Evolutionary conservation across 2,329 filamentous ascomycete genomes (phyloP), one percentile per base, ranked within the genome.

Genomic region (Claviceps citrina): DNA sequence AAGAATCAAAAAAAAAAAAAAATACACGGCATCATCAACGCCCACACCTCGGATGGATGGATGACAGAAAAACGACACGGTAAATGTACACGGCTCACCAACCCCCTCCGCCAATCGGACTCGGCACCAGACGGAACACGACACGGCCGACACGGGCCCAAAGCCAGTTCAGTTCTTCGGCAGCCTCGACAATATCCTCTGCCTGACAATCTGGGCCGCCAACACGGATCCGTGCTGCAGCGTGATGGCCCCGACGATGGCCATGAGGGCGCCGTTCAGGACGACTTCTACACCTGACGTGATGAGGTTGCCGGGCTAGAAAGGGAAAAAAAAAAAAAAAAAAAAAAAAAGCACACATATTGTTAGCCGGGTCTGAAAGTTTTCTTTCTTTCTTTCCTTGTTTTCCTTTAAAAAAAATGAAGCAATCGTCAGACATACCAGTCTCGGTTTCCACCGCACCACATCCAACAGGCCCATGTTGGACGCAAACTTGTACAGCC

Each of bases 221-320:
- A 82, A 73, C 33, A 79, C 77, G 28, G 81, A 82, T 35, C 91
- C 91, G 49, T 82, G 78, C 59, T 95, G 85, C 53, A 98, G 65
- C n/a, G 85, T 79, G 39, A 98, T 62, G 9, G 91, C 91, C 18
- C 91, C 91, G 33, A 96, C 65, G 41, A 98, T 81, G 34, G 87
- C 84, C 56, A 86, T 84, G 41, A 98, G 53, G 3, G 84, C 76
- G 45, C 85, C 78, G 36, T 81, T 74, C 41, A 93, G 65, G 19
- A 96, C 78, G 4, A 78, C 67, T 20, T 84, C 73, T 22, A 81
- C 60, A 48, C 91, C 91, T 0, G 85, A 94, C 15, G 66, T 63
- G 38, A 71, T 58, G 40, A 93, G 68, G 50, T 86, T 78, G 45
- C 78, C 66, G 18, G 77, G 71, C 70, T 74, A 45, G 20, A n/a